These are phyloP conservation scores for Arachnomyces sp. DNA, from an alignment of 2,329 filamentous ascomycete species.

Conservation along the genomic window DNA sequence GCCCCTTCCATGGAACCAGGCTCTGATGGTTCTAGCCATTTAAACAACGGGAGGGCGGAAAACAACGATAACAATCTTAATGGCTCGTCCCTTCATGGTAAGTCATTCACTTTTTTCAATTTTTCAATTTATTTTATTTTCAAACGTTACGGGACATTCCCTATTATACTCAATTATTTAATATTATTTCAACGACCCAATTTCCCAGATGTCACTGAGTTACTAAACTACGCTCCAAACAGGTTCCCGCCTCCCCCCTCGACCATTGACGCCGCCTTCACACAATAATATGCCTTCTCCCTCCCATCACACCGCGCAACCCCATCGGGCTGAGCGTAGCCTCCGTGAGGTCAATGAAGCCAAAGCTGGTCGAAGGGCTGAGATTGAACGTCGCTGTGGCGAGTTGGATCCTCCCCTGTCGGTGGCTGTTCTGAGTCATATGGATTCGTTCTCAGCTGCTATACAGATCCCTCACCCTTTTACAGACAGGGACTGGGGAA, in stretches of 20 bases:
- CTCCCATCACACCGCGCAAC: slow-evolving; percentile 2
- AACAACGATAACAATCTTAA: no score
- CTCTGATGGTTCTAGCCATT: no score
- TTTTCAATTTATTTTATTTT: not conserved
- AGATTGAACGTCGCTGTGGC: slow-evolving; percentile 65
- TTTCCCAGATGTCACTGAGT: not conserved
- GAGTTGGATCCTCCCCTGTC: slow-evolving; percentile 59
- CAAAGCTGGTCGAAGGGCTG: slow-evolving; percentile 56
- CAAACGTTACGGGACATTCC: no score
- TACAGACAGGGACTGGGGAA: slow-evolving; percentile 61
- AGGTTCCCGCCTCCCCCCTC: slow-evolving; percentile 9
- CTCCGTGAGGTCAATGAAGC: slow-evolving; percentile 56
- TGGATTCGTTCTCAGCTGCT: slow-evolving; percentile 67
- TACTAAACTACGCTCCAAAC: not conserved
- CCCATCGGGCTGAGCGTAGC: slow-evolving; percentile 42
- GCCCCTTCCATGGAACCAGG: slow-evolving; percentile 1
- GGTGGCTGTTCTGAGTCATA: slow-evolving; percentile 56
- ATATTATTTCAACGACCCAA: not conserved
- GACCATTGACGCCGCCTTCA: slow-evolving; percentile 3
- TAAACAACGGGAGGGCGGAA: no score
- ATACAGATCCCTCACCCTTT: slow-evolving; percentile 62
- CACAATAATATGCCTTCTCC: slow-evolving; percentile 3
- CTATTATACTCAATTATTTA: not conserved
- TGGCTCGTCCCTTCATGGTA: no score
- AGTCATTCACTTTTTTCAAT: not conserved